phyloP scores from a whole-genome alignment of 2,329 filamentous ascomycete genomes.

The Cryphonectria parasitica region DNA sequence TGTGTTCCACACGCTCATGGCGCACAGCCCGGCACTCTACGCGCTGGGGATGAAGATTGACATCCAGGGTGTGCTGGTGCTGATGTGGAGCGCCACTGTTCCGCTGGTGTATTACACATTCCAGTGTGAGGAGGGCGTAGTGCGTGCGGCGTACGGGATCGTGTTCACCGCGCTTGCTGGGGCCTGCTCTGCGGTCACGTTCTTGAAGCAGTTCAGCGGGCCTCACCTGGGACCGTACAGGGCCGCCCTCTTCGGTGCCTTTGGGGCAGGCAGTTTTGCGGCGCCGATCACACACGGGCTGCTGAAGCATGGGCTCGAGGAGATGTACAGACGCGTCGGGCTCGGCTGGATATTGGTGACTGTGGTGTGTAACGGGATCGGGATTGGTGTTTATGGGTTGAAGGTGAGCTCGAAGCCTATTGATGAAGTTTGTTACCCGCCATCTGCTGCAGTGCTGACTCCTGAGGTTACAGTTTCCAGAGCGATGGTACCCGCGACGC shows the following conservation, averaged over 20 bases:
- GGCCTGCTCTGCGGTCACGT: conserved; percentile 43
- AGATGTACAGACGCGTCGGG: conserved; percentile 44
- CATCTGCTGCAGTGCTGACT: conserved; percentile 9
- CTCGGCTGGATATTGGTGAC: conserved; percentile 45
- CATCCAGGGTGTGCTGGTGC: conserved; percentile 62
- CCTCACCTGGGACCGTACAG: conserved; percentile 44
- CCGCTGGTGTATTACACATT: conserved; percentile 63
- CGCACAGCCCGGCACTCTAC: conserved; percentile 54
- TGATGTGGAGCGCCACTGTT: conserved; percentile 66
- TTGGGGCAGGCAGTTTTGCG: conserved; percentile 46
- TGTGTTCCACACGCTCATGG: conserved; percentile 61
- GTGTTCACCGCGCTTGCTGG: conserved; percentile 42
- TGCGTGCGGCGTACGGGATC: conserved; percentile 43
- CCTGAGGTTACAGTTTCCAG: conserved; percentile 42
- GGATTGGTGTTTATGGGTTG: conserved; percentile 43
- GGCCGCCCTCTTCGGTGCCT: conserved; percentile 45
- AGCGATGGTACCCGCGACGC: conserved; percentile 45
- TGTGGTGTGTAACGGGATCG: conserved; percentile 43
- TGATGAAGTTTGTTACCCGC: not conserved
- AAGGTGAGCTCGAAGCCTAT: conserved; percentile 33
- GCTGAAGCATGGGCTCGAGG: conserved; percentile 37
- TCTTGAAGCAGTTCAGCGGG: conserved; percentile 43
- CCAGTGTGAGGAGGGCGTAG: conserved; percentile 38
- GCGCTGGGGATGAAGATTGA: conserved; percentile 61
- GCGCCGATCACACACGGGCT: conserved; percentile 46